These are phyloP conservation scores for Lycium ferocissimum DNA, from an alignment of 257 asterid species.

Conservation along the genomic window DNA sequence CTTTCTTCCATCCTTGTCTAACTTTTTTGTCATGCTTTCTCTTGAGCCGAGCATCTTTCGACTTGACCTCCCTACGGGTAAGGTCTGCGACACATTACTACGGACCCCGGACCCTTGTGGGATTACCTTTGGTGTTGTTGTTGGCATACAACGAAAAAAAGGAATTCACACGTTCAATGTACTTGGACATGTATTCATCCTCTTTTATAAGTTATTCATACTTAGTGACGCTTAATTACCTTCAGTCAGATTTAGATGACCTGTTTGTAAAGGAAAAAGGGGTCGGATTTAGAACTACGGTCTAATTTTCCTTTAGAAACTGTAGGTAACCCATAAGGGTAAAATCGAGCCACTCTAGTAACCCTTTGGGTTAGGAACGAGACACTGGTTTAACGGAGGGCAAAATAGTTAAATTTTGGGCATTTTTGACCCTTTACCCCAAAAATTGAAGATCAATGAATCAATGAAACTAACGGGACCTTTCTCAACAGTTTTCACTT, in stretches of 20 bases:
- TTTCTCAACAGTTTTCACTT: not conserved
- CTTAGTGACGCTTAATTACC: not conserved
- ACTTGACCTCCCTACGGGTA: too few species aligned
- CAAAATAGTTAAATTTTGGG: not conserved
- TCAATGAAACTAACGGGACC: slow-evolving; percentile 9
- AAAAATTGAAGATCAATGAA: not conserved
- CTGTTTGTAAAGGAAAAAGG: not conserved
- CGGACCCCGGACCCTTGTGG: too few species aligned
- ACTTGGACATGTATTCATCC: not conserved
- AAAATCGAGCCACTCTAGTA: not conserved
- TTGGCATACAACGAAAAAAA: not conserved
- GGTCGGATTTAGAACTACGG: not conserved
- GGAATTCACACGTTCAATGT: not conserved
- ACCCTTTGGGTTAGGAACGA: not conserved
- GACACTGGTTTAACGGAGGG: not conserved
- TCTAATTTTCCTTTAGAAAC: not conserved
- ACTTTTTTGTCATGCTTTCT: too few species aligned
- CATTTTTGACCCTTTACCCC: not conserved
- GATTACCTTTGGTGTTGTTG: too few species aligned
- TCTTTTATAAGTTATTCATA: not conserved
- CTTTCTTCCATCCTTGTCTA: too few species aligned
- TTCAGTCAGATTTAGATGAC: not conserved
- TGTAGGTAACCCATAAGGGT: not conserved
- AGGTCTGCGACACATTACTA: too few species aligned
- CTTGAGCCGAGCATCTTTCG: too few species aligned